Evolutionary conservation across 352 stramenopile genomes (phyloP).

Genomic region (Aphanomyces euteiches): DNA sequence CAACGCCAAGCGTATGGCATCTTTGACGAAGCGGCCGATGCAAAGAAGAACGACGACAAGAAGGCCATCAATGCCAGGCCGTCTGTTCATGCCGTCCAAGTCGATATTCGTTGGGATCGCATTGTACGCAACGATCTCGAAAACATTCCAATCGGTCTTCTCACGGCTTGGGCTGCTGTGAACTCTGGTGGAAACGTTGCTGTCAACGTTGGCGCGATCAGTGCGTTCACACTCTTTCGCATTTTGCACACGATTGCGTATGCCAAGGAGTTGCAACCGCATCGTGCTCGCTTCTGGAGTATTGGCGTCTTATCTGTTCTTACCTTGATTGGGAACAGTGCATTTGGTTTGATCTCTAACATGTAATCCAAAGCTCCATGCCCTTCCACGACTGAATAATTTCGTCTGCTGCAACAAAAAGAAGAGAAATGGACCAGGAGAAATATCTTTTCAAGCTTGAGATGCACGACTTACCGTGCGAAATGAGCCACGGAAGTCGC

Average conservation of each 20-base stretch:
- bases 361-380: background rate
- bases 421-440: no score
- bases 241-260: slow-evolving; percentile 44
- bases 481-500: no score
- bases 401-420: no score
- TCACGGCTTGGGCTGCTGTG: slow-evolving; percentile 50
- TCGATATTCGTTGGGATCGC: slow-evolving; percentile 41
- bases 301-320: slow-evolving; percentile 13
- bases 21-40: slow-evolving; percentile 13
- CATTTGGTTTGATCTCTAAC: background rate
- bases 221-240: slow-evolving; percentile 39
- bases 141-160: slow-evolving; percentile 46
- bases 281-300: slow-evolving; percentile 30
- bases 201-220: slow-evolving; percentile 44
- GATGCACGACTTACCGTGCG: no score
- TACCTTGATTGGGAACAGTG: slow-evolving; percentile 4
- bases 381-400: no score
- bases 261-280: slow-evolving; percentile 43
- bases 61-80: background rate
- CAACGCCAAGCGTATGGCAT: slow-evolving; percentile 43
- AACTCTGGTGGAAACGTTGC: slow-evolving; percentile 42
- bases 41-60: slow-evolving; percentile 27
- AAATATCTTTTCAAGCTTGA: no score
- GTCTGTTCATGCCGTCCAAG: slow-evolving; percentile 8
- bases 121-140: slow-evolving; percentile 62